phyloP scores from a whole-genome alignment of 345 rosid species.

The Eucalyptus victrix region DNA sequence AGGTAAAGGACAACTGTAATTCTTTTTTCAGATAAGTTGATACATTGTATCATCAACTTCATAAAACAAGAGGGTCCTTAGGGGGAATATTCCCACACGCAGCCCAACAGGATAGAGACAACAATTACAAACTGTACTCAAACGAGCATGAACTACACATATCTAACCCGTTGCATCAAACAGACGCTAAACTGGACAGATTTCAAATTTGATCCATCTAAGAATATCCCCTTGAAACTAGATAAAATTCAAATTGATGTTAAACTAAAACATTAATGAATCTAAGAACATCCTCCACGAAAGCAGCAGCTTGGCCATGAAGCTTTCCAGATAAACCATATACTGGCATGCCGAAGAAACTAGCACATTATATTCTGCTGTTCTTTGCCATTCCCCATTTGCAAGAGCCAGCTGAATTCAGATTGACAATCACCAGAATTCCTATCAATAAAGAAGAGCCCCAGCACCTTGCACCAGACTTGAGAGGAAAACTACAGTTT shows the following conservation, averaged over 20 bases:
- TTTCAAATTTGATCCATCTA: too few species aligned
- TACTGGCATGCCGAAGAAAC: not conserved
- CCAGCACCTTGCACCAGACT: not conserved
- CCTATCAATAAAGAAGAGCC: not conserved
- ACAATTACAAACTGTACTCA: not conserved
- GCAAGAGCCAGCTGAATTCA: not conserved
- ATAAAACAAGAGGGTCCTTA: not conserved
- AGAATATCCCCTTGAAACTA: not conserved
- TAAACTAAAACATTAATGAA: not conserved
- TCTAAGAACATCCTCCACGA: not conserved
- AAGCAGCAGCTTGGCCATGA: not conserved
- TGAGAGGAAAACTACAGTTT: not conserved
- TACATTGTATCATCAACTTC: not conserved
- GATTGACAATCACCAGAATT: not conserved
- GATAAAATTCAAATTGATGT: not conserved
- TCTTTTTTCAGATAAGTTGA: not conserved
- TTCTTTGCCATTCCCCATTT: not conserved
- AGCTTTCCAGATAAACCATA: not conserved
- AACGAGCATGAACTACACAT: not conserved
- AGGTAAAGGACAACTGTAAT: not conserved
- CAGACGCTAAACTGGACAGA: too few species aligned
- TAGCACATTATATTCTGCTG: not conserved
- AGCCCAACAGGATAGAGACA: not conserved
- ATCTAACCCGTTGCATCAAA: not conserved
- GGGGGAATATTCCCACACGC: not conserved